Base-by-base conservation (phyloP, 768 basidiomycete genomes). In the Psilocybe tampanensis region DNA sequence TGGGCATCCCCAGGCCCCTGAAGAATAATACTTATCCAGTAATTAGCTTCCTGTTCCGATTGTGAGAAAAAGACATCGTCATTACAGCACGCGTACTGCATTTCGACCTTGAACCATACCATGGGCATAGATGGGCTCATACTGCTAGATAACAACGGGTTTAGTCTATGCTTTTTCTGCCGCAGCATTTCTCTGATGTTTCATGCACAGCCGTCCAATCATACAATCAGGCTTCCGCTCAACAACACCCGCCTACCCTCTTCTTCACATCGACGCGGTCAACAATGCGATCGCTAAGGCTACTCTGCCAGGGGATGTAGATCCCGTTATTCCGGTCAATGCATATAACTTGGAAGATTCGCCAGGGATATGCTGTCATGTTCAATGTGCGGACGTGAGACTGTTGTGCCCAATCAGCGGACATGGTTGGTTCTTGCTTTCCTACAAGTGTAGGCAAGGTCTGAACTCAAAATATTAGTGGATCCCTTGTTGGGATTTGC, bases 401-500 rank as follows among this genome's bases (percentile, higher is more conserved):
- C 77, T 95, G 55, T 70, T 96, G 17, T 91, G 86, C 63, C 92
- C 92, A 19, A 80, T 96, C 43, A 91, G 90, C 63, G 89, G 86
- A 22, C 91, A 95, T 69, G 83, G 95, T 95, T 68, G 68, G 89
- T 79, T n/a, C 45, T 18, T 29, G 42, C 44, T 3, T 15, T 19
- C 44, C 9, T 33, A 33, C 44, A 29, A 47, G 12, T 44, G 32
- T 24, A 43, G 34, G 42, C 55, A n/a, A 52, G 44, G 55, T 60
- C 53, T 56, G 43, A 51, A 63, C 59, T 62, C 55, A 62, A 60
- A n/a, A 47, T 49, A 49, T 42, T 63, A 96, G 95, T 87, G 67
- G 95, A 97, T 67, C 95, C 95, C 1, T 72, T 95, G 33, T 87
- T 94, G 56, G 94, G 90, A 8, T 95, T 98, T 67, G 82, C 94